Evolutionary conservation across 352 stramenopile genomes (phyloP), one percentile per base, ranked within the genome.

Genomic region (Globisporangium nodosum): DNA sequence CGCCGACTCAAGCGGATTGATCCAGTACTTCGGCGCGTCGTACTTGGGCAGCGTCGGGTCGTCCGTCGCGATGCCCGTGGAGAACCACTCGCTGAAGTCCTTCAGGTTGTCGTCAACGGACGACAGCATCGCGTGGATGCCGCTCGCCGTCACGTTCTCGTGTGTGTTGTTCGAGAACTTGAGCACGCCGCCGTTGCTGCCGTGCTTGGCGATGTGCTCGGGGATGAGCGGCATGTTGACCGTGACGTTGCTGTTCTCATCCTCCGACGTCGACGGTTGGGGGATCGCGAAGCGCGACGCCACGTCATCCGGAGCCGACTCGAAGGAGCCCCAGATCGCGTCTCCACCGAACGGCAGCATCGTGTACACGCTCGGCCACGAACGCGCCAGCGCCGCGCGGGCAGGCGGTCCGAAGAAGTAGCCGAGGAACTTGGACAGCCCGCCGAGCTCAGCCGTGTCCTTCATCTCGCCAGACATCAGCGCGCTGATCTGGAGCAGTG

Each of bases 381-480:
- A 90, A 0, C 83, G 77, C 7, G 79, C 81, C 6, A 92, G 60
- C 33, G 70, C 59, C 9, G 81, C 81, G 13, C 83, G 77, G 5
- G 77, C 59, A 21, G 78, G 72, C 3, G 77, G 70, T 3, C 68
- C 78, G 50, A 92, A 92, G 58, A 91, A 91, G 43, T 86, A 90
- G 45, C 80, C 78, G 3, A 98, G 61, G 58, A 97, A 83, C 49
- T 85, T 85, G 49, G 83, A 93, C 5, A 97, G 64, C 6, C 88
- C 79, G 27, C 90, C 87, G 9, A 97, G 69, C 49, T 98, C 68
- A 0, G 86, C 89, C 16, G 90, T 98, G 62, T 99, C 94, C 60
- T 96, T 97, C 82, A 98, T 98, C 72, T 99, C 94, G 5, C 96
- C 96, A 2, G 90, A 97, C 47, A 98, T 74, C 33, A 98, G 58